A percentile compares a stretch with the other conserved stretches of the same genome.
Evolutionary conservation across 2,329 filamentous ascomycete species (phyloP).

Genomic region (Colletotrichum costaricense): DNA sequence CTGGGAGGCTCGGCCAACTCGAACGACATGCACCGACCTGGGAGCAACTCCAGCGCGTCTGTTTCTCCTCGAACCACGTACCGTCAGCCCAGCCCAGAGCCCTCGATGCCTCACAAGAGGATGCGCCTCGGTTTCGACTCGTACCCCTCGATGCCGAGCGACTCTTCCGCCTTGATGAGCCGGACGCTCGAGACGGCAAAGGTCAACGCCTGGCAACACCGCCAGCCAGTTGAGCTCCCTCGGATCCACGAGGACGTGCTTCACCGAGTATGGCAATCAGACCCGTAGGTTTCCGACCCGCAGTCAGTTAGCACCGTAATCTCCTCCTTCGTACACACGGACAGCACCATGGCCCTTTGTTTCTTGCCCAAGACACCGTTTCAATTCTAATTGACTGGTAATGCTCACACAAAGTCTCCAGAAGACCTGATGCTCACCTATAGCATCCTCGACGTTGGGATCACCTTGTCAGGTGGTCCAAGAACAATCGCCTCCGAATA

Average conservation of each 20-base stretch:
- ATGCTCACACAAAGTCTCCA: conserved; percentile 49
- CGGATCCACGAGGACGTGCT: conserved; percentile 62
- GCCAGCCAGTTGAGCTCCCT: conserved; percentile 52
- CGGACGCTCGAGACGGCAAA: conserved; percentile 51
- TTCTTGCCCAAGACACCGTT: conserved; percentile 55
- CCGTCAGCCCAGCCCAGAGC: conserved; percentile 45
- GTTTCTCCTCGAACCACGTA: conserved; percentile 58
- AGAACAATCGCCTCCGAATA: conserved; percentile 52
- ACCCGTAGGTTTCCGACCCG: conserved; percentile 59
- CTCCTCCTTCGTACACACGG: conserved; percentile 53
- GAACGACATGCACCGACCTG: conserved; percentile 50
- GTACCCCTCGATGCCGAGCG: conserved; percentile 49
- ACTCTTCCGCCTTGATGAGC: conserved; percentile 45
- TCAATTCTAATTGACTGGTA: conserved; percentile 49
- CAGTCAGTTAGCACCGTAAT: conserved; percentile 52
- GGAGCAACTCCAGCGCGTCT: conserved; percentile 59
- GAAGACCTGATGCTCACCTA: conserved; percentile 60
- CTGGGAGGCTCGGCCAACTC: conserved; percentile 45
- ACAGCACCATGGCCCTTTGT: conserved; percentile 53
- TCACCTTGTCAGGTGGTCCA: conserved; percentile 51
- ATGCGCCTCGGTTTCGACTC: conserved; percentile 59
- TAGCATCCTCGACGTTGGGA: conserved; percentile 54
- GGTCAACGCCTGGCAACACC: conserved; percentile 51
- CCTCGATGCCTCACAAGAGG: conserved; percentile 57
- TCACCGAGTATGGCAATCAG: conserved; percentile 60